Conservation (phyloP, 352 stramenopile genomes). For the Globisporangium carolinianum region DNA sequence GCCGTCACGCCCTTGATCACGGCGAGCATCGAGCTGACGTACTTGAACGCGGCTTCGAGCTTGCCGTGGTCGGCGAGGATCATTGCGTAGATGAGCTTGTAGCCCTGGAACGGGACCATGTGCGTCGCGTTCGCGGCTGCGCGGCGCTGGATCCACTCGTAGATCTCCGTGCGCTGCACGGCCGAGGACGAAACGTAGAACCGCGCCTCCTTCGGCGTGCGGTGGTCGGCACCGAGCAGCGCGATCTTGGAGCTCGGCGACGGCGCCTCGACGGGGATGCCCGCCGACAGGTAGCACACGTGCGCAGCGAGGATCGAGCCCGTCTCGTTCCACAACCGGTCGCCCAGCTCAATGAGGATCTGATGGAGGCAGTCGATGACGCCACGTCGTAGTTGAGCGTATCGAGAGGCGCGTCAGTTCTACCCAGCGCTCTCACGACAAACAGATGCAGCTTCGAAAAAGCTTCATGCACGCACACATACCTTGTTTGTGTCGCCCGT, state of each 20-base stretch:
- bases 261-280: conserved; percentile 64
- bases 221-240: conserved; percentile 73
- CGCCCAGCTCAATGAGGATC: conserved; percentile 77
- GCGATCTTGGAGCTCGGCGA: conserved; percentile 72
- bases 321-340: conserved; percentile 70
- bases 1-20: conserved; percentile 63
- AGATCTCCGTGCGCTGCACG: conserved; percentile 82
- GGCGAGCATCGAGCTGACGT: conserved; percentile 81
- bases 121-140: conserved; percentile 38
- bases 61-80: conserved; percentile 78
- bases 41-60: conserved; percentile 80
- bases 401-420: too few relatives aligned
- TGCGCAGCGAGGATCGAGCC: conserved; percentile 65
- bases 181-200: conserved; percentile 77
- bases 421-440: too few relatives aligned
- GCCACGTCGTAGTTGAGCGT: too few relatives aligned
- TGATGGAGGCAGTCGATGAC: conserved; percentile 7
- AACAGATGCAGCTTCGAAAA: not conserved
- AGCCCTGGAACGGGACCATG: conserved; percentile 85
- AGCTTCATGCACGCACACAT: not conserved
- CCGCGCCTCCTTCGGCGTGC: conserved; percentile 55
- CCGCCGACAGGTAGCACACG: conserved; percentile 74
- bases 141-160: conserved; percentile 76
- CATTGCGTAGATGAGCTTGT: conserved; percentile 88
- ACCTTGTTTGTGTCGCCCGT: conserved; percentile 76